These are phyloP conservation scores for Tetradesmus lagerheimii DNA, from an alignment of 139 green algal species.

Conservation along the genomic window DNA sequence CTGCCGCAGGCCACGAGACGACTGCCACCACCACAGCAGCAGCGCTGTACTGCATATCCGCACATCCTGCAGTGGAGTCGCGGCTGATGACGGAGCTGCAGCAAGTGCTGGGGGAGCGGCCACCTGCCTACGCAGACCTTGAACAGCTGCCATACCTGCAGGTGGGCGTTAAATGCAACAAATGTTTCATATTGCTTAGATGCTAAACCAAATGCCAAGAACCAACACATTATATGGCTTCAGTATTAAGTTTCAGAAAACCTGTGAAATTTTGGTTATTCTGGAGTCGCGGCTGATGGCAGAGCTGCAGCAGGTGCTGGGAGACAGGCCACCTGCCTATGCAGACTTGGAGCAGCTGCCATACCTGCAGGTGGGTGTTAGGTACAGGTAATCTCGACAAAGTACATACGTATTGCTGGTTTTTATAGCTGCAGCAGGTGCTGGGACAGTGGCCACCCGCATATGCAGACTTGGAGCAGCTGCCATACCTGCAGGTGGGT, in stretches of 20 bases:
- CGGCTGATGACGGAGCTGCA: constrained; percentile 64
- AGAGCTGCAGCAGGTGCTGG: not conserved
- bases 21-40: constrained; percentile 74
- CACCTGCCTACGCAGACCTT: constrained; percentile 45
- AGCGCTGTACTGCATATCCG: constrained; percentile 68
- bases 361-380: constrained; percentile 57
- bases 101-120: constrained; percentile 50
- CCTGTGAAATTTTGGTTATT: no score
- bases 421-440: not conserved
- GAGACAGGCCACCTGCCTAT: constrained; percentile 5
- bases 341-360: constrained; percentile 55
- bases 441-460: not conserved
- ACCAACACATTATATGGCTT: no score
- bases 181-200: no score
- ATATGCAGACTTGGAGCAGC: no score
- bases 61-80: constrained; percentile 66
- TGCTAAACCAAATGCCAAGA: no score
- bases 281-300: constrained; percentile 50
- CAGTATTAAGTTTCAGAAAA: no score
- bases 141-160: constrained; percentile 60
- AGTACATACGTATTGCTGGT: not conserved
- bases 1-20: constrained; percentile 72
- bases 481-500: not conserved
- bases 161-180: constrained; percentile 57
- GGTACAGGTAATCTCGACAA: no score